A percentile compares a stretch with the other conserved stretches of the same genome.
Conservation (phyloP, 2,329 filamentous ascomycete species). For the Ophiostoma novo-ulmi region DNA sequence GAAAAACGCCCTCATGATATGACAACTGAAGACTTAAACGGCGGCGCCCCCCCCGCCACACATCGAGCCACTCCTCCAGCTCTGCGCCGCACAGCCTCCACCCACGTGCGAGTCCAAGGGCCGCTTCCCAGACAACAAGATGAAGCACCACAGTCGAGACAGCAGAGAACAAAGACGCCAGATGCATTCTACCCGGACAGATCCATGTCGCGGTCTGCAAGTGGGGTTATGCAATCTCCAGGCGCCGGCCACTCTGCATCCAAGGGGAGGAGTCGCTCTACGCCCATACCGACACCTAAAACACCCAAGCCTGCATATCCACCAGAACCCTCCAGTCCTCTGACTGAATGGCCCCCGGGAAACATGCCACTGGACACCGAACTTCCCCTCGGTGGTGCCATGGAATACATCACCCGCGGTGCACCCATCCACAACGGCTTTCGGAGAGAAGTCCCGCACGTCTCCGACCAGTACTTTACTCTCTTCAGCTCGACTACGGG, state of each 20-base stretch:
- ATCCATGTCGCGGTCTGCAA: constrained; percentile 8
- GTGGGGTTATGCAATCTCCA: not conserved
- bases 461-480: constrained; percentile 47
- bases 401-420: constrained; percentile 54
- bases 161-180: not conserved
- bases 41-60: not conserved
- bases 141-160: not conserved
- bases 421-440: constrained; percentile 54
- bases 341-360: constrained; percentile 54
- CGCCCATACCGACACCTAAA: constrained; percentile 31
- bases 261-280: not conserved
- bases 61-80: not conserved
- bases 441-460: constrained; percentile 37
- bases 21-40: constrained; percentile 19
- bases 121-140: constrained; percentile 9
- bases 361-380: constrained; percentile 47
- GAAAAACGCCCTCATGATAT: constrained; percentile 34
- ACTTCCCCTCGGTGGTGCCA: constrained; percentile 50
- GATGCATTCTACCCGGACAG: constrained; percentile 16
- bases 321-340: constrained; percentile 35
- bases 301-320: constrained; percentile 32
- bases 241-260: not conserved
- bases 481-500: constrained; percentile 48
- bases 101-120: constrained; percentile 18
- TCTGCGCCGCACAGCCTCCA: not conserved